A percentile compares a stretch with the other conserved stretches of the same genome.
phyloP scores from a whole-genome alignment of 1,284 basidiomycete species.

The Leccinum solheimii region DNA sequence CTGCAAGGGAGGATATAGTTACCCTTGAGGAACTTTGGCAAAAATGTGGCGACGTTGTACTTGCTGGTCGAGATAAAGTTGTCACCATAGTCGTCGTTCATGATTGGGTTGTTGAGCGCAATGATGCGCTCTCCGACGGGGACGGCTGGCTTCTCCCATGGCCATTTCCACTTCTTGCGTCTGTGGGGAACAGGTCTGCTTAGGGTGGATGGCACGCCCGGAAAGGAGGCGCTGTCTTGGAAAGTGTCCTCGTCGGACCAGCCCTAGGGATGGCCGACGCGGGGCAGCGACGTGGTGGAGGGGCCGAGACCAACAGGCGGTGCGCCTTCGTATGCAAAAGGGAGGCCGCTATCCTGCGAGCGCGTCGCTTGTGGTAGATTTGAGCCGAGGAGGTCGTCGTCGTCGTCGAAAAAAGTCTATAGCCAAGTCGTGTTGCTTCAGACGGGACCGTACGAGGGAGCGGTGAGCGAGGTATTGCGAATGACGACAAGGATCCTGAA shows the following conservation, averaged over 20 bases:
- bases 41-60: slow-evolving; percentile 87
- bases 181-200: slow-evolving; percentile 20
- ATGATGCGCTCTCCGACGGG: slow-evolving; percentile 69
- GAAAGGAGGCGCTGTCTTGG: slow-evolving; percentile 45
- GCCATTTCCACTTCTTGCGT: slow-evolving; percentile 62
- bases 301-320: slow-evolving; percentile 57
- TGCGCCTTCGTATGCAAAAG: slow-evolving; percentile 56
- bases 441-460: too few relatives aligned
- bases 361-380: slow-evolving; percentile 42
- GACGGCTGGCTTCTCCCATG: slow-evolving; percentile 68
- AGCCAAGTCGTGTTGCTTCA: too few relatives aligned
- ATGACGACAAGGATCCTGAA: too few relatives aligned
- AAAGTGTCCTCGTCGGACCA: slow-evolving; percentile 59
- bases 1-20: slow-evolving; percentile 3
- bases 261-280: slow-evolving; percentile 54
- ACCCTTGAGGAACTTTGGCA: slow-evolving; percentile 94
- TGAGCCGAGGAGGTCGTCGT: slow-evolving; percentile 42
- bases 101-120: slow-evolving; percentile 69
- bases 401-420: slow-evolving; percentile 72
- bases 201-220: slow-evolving; percentile 20
- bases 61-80: slow-evolving; percentile 97
- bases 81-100: slow-evolving; percentile 66
- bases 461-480: too few relatives aligned
- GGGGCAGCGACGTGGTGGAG: slow-evolving; percentile 42
- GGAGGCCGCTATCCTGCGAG: slow-evolving; percentile 69